Conservation (phyloP, 768 basidiomycete genomes). For the Termitomyces sp. region DNA sequence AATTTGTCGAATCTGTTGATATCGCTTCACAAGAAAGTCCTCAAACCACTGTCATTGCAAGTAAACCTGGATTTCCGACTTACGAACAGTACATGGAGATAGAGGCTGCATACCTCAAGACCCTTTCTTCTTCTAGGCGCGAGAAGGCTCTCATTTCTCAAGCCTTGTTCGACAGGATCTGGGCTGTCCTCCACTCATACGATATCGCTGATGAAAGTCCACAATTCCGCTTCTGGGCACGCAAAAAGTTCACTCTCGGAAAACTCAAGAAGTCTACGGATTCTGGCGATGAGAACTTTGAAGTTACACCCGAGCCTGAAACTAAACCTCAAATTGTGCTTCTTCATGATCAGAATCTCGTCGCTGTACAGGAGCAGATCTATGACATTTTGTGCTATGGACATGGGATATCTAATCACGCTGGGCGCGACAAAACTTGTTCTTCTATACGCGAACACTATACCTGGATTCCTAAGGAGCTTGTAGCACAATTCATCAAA, state of each 20-base stretch:
- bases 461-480: slow-evolving; percentile 82
- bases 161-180: slow-evolving; percentile 65
- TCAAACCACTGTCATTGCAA: slow-evolving; percentile 6
- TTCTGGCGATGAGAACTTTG: slow-evolving; percentile 5
- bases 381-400: slow-evolving; percentile 75
- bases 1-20: slow-evolving; percentile 8
- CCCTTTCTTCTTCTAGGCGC: slow-evolving; percentile 47
- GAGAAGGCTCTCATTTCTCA: slow-evolving; percentile 74
- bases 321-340: slow-evolving; percentile 36
- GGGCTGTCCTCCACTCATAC: slow-evolving; percentile 58
- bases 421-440: slow-evolving; percentile 77
- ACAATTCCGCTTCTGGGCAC: slow-evolving; percentile 80
- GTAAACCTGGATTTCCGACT: slow-evolving; percentile 52
- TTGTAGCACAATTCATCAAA: slow-evolving; percentile 74
- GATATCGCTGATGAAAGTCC: slow-evolving; percentile 43
- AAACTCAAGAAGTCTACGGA: slow-evolving; percentile 21
- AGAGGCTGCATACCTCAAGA: slow-evolving; percentile 51
- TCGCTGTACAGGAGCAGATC: slow-evolving; percentile 73
- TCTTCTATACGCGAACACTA: slow-evolving; percentile 62
- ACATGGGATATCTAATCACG: slow-evolving; percentile 62
- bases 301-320: not conserved
- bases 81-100: slow-evolving; percentile 55
- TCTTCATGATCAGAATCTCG: slow-evolving; percentile 65
- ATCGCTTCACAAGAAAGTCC: slow-evolving; percentile 1
- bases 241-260: slow-evolving; percentile 69